Conservation (phyloP, 176 grass and related monocot species). For the Zea mays region Zm-B73-REFERENCE-NAM-5.0 NC_050096.1:45307501-45308000, state of each 20-base stretch:
- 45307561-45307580: constrained; percentile 89
- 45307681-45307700: constrained; percentile 61
- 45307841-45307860: constrained; percentile 62
- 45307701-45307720: constrained; percentile 70
- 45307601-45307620: constrained; percentile 78
- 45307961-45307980: constrained; percentile 51
- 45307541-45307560: constrained; percentile 31
- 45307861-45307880: constrained; percentile 24
- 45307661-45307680: constrained; percentile 66
- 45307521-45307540: not conserved
- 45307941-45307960: constrained; percentile 46
- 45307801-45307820: constrained; percentile 74
- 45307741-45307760: constrained; percentile 96
- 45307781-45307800: constrained; percentile 80
- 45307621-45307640: constrained; percentile 64
- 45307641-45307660: constrained; percentile 72
- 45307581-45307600: constrained; percentile 95
- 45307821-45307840: constrained; percentile 85
- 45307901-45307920: constrained; percentile 31
- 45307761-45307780: constrained; percentile 85
- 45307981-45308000: constrained; percentile 59
- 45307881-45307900: constrained; percentile 21
- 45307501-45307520: not conserved
- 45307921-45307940: constrained; percentile 33
- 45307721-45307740: constrained; percentile 93